Evolutionary conservation across 306 rosid species (phyloP).

Genomic region (Begonia peltatifolia): DNA sequence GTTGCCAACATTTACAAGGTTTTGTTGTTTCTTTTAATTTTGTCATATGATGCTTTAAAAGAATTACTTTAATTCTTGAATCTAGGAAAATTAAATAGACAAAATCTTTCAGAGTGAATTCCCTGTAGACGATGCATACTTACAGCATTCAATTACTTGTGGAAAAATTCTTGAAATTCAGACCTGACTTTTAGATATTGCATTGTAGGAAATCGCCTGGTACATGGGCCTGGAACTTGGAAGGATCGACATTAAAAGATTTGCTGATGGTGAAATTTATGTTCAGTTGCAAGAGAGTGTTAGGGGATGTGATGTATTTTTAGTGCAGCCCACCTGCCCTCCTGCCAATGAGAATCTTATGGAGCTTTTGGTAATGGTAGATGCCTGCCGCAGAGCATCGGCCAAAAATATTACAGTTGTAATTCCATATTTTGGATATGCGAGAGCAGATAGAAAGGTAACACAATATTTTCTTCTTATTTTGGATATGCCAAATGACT

Average conservation of each 20-base stretch:
- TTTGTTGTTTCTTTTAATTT: too few species aligned
- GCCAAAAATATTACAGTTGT: slow-evolving; percentile 89
- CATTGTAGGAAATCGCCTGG: slow-evolving; percentile 67
- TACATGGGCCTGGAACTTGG: slow-evolving; percentile 91
- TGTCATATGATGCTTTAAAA: too few species aligned
- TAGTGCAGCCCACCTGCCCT: slow-evolving; percentile 84
- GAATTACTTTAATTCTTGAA: too few species aligned
- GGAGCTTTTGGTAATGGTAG: slow-evolving; percentile 84
- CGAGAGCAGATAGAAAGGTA: slow-evolving; percentile 97
- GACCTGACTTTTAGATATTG: slow-evolving; percentile 1
- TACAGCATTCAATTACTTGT: too few species aligned
- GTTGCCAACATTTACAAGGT: too few species aligned
- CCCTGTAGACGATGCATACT: too few species aligned
- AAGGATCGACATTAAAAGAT: slow-evolving; percentile 60
- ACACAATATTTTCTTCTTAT: too few species aligned
- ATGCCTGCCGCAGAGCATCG: slow-evolving; percentile 93
- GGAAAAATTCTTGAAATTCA: too few species aligned
- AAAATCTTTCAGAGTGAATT: too few species aligned
- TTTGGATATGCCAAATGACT: too few species aligned
- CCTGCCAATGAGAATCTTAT: slow-evolving; percentile 95
- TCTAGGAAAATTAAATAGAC: too few species aligned
- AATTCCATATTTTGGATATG: slow-evolving; percentile 95
- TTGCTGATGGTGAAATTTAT: slow-evolving; percentile 94
- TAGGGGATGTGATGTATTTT: slow-evolving; percentile 80
- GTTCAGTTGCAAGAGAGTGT: slow-evolving; percentile 96